Conservation (phyloP, 2,329 filamentous ascomycete species). For the Penicillium sp. region DNA sequence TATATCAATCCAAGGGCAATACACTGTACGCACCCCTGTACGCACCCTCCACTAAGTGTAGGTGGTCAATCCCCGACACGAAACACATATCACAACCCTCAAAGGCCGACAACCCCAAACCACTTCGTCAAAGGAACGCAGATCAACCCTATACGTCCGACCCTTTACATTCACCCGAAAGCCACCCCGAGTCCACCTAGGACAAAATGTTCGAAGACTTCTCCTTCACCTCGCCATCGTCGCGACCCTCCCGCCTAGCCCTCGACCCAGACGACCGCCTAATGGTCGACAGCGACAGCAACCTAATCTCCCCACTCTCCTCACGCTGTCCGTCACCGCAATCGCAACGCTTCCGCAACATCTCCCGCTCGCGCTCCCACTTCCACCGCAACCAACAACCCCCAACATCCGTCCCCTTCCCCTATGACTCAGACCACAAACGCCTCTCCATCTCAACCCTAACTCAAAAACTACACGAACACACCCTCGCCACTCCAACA, state of each 20-base stretch:
- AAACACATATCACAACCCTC: not conserved
- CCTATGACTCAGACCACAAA: constrained; percentile 31
- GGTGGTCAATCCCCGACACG: not conserved
- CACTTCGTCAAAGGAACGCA: not conserved
- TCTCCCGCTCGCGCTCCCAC: constrained; percentile 33
- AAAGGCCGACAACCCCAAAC: not conserved
- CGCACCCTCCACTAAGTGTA: not conserved
- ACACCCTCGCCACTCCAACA: constrained; percentile 33
- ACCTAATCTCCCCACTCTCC: constrained; percentile 38
- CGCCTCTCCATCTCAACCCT: constrained; percentile 42
- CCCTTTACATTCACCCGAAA: not conserved
- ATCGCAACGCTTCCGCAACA: constrained; percentile 31
- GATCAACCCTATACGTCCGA: not conserved
- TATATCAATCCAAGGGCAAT: not conserved
- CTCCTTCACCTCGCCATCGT: constrained; percentile 5
- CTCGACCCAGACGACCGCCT: constrained; percentile 5
- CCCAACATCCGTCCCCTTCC: constrained; percentile 46
- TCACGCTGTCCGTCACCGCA: constrained; percentile 45
- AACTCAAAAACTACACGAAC: constrained; percentile 42
- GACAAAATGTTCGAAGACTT: constrained; percentile 8
- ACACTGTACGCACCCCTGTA: not conserved
- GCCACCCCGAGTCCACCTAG: not conserved
- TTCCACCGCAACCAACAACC: constrained; percentile 37
- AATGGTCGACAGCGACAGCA: constrained; percentile 6
- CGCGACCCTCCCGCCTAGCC: constrained; percentile 1